These are phyloP conservation scores for Kentomonas sorsogonicus DNA, from an alignment of 208 protist species.

Conservation along the genomic window DNA sequence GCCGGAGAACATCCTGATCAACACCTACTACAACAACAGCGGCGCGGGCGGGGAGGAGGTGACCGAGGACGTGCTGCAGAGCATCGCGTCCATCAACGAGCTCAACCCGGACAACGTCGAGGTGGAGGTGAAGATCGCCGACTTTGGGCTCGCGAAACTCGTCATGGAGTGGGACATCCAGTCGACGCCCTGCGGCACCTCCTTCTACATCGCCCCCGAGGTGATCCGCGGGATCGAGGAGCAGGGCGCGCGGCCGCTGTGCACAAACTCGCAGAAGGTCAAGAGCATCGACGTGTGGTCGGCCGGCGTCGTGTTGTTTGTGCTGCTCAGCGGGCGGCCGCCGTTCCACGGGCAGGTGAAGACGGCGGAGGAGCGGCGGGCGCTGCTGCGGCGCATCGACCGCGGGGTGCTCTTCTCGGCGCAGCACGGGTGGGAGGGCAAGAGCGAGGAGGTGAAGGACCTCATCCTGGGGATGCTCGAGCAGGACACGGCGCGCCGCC, in stretches of 20 bases:
- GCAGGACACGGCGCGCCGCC: slow-evolving; percentile 51
- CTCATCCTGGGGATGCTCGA: slow-evolving; percentile 76
- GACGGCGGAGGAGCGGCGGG: slow-evolving; percentile 71
- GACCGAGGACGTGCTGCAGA: background rate
- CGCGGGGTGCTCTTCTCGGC: slow-evolving; percentile 80
- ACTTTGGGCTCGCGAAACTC: slow-evolving; percentile 89
- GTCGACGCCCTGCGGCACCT: slow-evolving; percentile 82
- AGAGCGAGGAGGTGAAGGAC: slow-evolving; percentile 79
- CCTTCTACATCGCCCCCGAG: slow-evolving; percentile 88
- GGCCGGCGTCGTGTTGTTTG: slow-evolving; percentile 79
- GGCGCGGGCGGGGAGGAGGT: slow-evolving; percentile 9
- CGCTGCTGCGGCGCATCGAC: slow-evolving; percentile 68
- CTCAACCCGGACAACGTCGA: slow-evolving; percentile 33
- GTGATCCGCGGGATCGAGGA: slow-evolving; percentile 83
- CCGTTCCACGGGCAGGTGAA: slow-evolving; percentile 84
- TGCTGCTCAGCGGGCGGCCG: slow-evolving; percentile 74
- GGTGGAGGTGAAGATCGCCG: slow-evolving; percentile 73
- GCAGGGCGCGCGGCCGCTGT: slow-evolving; percentile 72
- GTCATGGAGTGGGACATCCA: slow-evolving; percentile 78
- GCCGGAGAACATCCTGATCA: slow-evolving; percentile 86
- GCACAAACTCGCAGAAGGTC: slow-evolving; percentile 64
- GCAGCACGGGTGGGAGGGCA: slow-evolving; percentile 57
- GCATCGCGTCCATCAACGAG: slow-evolving; percentile 23
- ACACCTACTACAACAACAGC: slow-evolving; percentile 23
- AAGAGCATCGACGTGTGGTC: slow-evolving; percentile 90